phyloP scores from a whole-genome alignment of 257 asterid genomes.

The Solanum infundibuliforme region DNA sequence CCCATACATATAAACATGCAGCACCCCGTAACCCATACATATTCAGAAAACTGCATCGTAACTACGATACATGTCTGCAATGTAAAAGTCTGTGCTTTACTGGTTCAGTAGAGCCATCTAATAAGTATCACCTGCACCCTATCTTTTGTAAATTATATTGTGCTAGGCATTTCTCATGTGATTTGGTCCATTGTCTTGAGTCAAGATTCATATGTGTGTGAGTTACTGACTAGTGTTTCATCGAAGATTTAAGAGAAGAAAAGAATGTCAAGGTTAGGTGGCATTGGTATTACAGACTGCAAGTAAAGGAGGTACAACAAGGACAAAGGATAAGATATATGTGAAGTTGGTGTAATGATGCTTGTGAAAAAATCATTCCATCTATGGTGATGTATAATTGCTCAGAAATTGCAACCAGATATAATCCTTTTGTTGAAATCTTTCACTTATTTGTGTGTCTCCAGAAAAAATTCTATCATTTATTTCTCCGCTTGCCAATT shows the following conservation, averaged over 20 bases:
- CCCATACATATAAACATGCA: neutral
- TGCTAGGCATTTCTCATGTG: neutral
- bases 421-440: neutral
- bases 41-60: neutral
- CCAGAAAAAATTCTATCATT: neutral
- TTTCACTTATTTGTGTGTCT: neutral
- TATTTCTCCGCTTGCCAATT: neutral
- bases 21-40: neutral
- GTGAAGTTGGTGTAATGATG: neutral
- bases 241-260: neutral
- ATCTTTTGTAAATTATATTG: neutral
- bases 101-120: neutral
- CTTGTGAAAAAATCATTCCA: neutral
- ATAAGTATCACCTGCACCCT: neutral
- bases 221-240: neutral
- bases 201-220: neutral
- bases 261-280: neutral
- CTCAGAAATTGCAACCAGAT: neutral
- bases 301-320: neutral
- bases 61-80: neutral
- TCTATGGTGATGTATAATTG: neutral
- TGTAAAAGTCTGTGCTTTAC: neutral
- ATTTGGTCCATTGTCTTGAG: neutral
- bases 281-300: neutral
- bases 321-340: neutral